phyloP scores from a whole-genome alignment of 2,329 filamentous ascomycete species.

The Calonectria honghensis region DNA sequence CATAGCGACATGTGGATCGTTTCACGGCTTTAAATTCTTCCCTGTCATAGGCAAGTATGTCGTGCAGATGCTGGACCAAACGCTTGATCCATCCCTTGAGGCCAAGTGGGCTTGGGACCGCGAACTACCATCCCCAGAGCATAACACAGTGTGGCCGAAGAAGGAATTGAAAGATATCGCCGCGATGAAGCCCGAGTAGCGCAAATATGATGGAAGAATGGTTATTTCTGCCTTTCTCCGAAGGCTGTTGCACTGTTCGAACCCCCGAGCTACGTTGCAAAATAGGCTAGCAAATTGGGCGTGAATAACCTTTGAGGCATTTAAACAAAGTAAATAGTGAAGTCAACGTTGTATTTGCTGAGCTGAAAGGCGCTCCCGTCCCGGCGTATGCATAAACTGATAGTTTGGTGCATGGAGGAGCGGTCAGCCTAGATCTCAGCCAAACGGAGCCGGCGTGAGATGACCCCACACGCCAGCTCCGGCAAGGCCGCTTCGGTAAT shows the following conservation, averaged over 20 bases:
- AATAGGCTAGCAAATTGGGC: not conserved
- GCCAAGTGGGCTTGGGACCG: conserved; percentile 76
- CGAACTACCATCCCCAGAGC: conserved; percentile 70
- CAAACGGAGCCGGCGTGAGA: not conserved
- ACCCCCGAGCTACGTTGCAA: not conserved
- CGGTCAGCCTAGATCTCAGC: conserved; percentile 7
- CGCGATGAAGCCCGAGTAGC: not conserved
- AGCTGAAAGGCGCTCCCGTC: not conserved
- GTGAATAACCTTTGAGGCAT: no score
- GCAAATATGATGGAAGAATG: not conserved
- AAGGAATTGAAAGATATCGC: conserved; percentile 73
- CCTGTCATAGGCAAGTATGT: conserved; percentile 79
- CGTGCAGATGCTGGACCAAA: conserved; percentile 70
- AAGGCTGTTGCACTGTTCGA: not conserved
- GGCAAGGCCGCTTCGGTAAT: conserved; percentile 16
- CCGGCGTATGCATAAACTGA: conserved; percentile 19
- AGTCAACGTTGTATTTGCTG: no score
- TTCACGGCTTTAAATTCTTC: conserved; percentile 82
- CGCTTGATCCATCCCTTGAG: conserved; percentile 64
- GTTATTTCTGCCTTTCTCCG: not conserved
- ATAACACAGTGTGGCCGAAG: conserved; percentile 74
- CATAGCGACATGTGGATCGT: conserved; percentile 78
- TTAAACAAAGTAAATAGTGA: not conserved
- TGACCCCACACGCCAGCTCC: not conserved
- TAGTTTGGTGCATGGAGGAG: conserved; percentile 4